phyloP scores from a whole-genome alignment of 345 rosid species.

The Trapa incisa region DNA sequence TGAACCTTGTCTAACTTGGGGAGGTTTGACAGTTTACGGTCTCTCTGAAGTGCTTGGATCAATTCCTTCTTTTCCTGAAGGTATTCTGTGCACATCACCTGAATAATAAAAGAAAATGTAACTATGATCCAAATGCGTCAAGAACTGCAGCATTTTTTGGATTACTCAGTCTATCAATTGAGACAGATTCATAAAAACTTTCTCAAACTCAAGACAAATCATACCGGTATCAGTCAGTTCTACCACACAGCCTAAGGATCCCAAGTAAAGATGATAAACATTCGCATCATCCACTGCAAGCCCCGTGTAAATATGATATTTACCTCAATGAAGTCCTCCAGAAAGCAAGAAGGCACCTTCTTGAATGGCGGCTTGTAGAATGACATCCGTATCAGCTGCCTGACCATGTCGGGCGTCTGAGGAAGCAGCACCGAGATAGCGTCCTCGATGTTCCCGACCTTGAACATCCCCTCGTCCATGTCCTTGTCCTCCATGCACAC shows the following conservation, averaged over 20 bases:
- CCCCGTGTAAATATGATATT: neutral
- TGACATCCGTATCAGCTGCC: slow-evolving; percentile 35
- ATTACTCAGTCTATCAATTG: no score
- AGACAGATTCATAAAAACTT: no score
- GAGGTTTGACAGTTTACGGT: slow-evolving; percentile 50
- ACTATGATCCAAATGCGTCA: neutral
- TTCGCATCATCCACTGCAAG: neutral
- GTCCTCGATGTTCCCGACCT: slow-evolving; percentile 48
- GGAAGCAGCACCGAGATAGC: slow-evolving; percentile 48
- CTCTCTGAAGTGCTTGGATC: slow-evolving; percentile 57
- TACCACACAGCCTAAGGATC: neutral
- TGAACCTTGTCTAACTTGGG: slow-evolving; percentile 66
- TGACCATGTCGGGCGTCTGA: slow-evolving; percentile 42
- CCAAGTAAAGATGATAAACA: neutral
- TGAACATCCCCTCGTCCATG: slow-evolving; percentile 52
- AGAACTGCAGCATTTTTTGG: neutral
- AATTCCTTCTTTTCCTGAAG: slow-evolving; percentile 62
- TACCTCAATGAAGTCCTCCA: slow-evolving; percentile 53
- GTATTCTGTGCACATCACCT: slow-evolving; percentile 75
- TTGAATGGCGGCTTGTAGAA: slow-evolving; percentile 41
- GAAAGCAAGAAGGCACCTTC: slow-evolving; percentile 58
- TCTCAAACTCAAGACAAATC: no score
- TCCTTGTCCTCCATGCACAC: slow-evolving; percentile 77
- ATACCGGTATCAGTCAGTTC: neutral
- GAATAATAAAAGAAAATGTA: neutral